phyloP scores from a whole-genome alignment of 257 asterid species.

The Solanum tarapatanum region DNA sequence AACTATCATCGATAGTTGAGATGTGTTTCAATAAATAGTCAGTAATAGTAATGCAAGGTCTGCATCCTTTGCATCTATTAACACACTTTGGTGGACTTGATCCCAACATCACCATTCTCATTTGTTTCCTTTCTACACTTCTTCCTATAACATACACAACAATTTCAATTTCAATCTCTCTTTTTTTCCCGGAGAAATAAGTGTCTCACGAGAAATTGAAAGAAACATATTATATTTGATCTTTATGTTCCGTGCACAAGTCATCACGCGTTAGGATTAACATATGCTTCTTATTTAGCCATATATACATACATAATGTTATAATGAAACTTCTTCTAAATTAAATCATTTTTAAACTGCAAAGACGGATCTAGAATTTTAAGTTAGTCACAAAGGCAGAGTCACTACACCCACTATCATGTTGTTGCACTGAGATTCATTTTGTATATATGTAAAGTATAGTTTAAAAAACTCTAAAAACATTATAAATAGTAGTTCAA shows the following conservation, averaged over 20 bases:
- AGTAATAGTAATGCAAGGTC: slow-evolving; percentile 45
- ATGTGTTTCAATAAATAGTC: too few relatives aligned
- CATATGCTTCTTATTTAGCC: background rate
- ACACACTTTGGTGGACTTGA: slow-evolving; percentile 69
- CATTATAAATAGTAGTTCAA: background rate
- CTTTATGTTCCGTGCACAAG: background rate
- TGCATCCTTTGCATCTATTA: slow-evolving; percentile 54
- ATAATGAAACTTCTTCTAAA: background rate
- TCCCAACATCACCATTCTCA: slow-evolving; percentile 46
- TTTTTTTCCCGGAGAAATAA: background rate
- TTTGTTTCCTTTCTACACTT: slow-evolving; percentile 23
- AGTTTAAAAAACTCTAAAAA: background rate
- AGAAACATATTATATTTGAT: background rate
- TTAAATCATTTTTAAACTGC: background rate
- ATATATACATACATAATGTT: background rate
- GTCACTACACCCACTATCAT: background rate
- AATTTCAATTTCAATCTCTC: background rate
- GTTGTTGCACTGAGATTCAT: background rate
- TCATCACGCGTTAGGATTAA: background rate
- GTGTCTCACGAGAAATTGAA: background rate
- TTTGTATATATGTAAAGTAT: background rate
- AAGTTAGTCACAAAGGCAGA: background rate
- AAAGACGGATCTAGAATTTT: background rate
- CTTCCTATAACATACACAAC: background rate
- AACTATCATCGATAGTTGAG: too few relatives aligned